Evolutionary conservation across 352 stramenopile genomes (phyloP), one percentile per base, ranked within the genome.

Genomic region (Pythium phragmiticola): DNA sequence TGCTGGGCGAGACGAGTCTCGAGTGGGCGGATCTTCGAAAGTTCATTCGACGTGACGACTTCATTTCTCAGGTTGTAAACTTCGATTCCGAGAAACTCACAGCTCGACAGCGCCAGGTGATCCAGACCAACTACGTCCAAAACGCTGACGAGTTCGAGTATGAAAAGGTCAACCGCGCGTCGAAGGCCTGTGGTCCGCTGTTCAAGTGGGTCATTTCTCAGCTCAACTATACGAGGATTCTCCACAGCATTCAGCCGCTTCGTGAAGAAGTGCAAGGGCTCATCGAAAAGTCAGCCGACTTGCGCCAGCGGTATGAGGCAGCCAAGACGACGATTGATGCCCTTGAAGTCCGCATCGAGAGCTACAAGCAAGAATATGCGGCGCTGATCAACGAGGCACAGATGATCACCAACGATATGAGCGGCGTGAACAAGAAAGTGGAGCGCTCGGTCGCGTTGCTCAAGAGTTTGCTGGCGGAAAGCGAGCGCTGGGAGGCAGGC

Each of bases 161-260:
- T 60, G 88, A 96, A 47, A 96, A 95, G 70, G 94, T 98, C 37
- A 93, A 96, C 57, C 88, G 90, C 42, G 92, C 95, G 7, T 98
- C 91, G 13, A 97, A 97, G 68, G 98, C 98, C 19, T 99, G 98
- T 72, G 98, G 98, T 36, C 98, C 98, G 33, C 82, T 99, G 16
- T 99, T 98, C 76, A 97, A 98, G 70, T 99, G 98, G 98, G 94
- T 99, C 47, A 82, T 96, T 34, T 99, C 94, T 54, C 97, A 99
- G 75, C 87, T 99, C 11, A 97, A 96, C 66, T 99, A 99, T 77
- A 98, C 95, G 16, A 88, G 89, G 26, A 99, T 99, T 66, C 88
- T 99, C 61, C 97, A 99, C 74, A 96, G 93, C 51, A 99, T 99
- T 61, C 93, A 99, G 78, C 98, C 98, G 8, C 75, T 99, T 53